phyloP scores from a whole-genome alignment of 768 basidiomycete genomes.

The Suillus cothurnatus region DNA sequence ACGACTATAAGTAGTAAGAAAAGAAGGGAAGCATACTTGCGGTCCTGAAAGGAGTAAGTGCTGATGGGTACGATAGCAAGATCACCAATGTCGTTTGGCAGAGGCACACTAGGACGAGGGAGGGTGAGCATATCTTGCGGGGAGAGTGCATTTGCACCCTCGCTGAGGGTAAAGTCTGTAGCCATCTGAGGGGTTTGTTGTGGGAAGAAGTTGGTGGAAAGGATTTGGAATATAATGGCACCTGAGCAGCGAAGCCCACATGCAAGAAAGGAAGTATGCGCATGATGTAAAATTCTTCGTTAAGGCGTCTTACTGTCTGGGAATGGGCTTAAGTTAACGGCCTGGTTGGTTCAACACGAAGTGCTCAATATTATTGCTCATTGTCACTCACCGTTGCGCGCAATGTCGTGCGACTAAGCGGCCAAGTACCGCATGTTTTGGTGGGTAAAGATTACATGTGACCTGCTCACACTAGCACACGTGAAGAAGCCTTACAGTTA shows the following conservation, averaged over 20 bases:
- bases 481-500: too few relatives aligned
- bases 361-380: too few relatives aligned
- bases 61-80: constrained; percentile 66
- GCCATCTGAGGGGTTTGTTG: constrained; percentile 1
- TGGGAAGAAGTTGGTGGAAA: background rate
- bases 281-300: background rate
- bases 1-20: background rate
- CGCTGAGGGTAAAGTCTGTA: background rate
- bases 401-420: background rate
- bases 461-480: too few relatives aligned
- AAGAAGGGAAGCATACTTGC: constrained; percentile 54
- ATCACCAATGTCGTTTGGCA: constrained; percentile 68
- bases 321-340: background rate
- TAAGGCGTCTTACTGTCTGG: background rate
- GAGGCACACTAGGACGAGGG: constrained; percentile 63
- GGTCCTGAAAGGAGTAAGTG: constrained; percentile 71
- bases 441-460: background rate
- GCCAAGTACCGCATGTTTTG: background rate
- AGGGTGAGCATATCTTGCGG: constrained; percentile 74
- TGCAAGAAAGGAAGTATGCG: constrained; percentile 2
- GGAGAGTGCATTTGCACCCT: constrained; percentile 52
- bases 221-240: background rate
- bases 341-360: too few relatives aligned
- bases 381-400: too few relatives aligned
- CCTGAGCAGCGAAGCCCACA: constrained; percentile 3